phyloP scores from a whole-genome alignment of 257 asterid genomes.

The Verbascum thapsus region DNA sequence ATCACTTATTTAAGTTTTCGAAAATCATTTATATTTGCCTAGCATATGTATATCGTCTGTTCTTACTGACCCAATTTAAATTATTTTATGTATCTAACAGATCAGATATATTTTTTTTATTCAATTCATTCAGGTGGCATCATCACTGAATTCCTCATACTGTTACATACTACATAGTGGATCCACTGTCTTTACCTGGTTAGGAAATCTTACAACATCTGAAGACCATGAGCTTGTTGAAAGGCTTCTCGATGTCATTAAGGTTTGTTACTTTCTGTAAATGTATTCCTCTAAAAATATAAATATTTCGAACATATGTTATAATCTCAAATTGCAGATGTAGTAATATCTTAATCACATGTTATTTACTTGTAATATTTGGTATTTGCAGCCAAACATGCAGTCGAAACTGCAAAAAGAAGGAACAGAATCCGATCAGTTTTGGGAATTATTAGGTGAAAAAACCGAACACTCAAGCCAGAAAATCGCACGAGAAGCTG shows the following conservation, averaged over 20 bases:
- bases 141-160: constrained; percentile 72
- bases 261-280: constrained; percentile 45
- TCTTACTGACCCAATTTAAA: too few relatives aligned
- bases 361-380: constrained; percentile 17
- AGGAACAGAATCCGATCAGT: constrained; percentile 76
- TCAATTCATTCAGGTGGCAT: constrained; percentile 59
- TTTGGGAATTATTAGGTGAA: constrained; percentile 75
- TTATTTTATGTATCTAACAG: too few relatives aligned
- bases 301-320: constrained; percentile 9
- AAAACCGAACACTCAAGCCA: constrained; percentile 62
- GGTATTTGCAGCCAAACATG: constrained; percentile 59
- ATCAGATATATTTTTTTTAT: not conserved
- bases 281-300: too few relatives aligned
- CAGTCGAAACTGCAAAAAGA: constrained; percentile 74
- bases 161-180: constrained; percentile 74
- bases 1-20: too few relatives aligned
- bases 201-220: constrained; percentile 62
- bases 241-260: constrained; percentile 67
- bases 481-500: constrained; percentile 53
- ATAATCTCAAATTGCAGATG: constrained; percentile 13
- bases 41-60: too few relatives aligned
- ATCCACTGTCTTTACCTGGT: constrained; percentile 61
- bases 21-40: too few relatives aligned
- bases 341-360: constrained; percentile 1
- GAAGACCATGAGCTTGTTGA: constrained; percentile 83